Evolutionary conservation across 768 basidiomycete species (phyloP).

Genomic region (Hypholoma fasciculare): DNA sequence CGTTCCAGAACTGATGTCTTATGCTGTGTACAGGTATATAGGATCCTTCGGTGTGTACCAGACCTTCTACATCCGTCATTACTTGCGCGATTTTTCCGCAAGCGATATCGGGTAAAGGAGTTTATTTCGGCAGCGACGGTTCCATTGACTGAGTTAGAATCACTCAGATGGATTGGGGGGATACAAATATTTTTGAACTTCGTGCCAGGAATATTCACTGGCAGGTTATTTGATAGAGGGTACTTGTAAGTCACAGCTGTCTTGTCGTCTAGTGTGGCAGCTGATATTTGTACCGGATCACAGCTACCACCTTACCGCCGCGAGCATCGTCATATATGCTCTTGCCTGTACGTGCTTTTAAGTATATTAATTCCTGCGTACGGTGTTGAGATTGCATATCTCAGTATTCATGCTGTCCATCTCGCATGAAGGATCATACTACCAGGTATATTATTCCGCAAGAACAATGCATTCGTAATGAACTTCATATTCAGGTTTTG

Average conservation of each 20-base stretch:
- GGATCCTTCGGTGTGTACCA: conserved; percentile 26
- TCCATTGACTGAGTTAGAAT: too few relatives aligned
- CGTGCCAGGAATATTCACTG: conserved; percentile 43
- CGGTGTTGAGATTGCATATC: neutral
- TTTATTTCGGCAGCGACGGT: neutral
- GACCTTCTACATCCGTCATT: conserved; percentile 25
- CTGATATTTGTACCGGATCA: neutral
- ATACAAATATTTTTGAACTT: conserved; percentile 52
- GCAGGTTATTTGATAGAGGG: conserved; percentile 22
- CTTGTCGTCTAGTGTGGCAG: neutral
- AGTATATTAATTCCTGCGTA: too few relatives aligned
- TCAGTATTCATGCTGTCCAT: conserved; percentile 36
- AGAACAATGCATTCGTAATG: neutral
- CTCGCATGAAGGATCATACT: conserved; percentile 31
- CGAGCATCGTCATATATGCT: neutral
- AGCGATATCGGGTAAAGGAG: conserved; percentile 23
- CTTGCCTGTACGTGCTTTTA: neutral
- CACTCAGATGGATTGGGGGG: conserved; percentile 37
- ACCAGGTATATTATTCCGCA: conserved; percentile 24
- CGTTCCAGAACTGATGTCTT: too few relatives aligned
- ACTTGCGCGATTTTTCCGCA: conserved; percentile 17
- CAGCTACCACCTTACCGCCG: conserved; percentile 2
- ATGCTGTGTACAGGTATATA: conserved; percentile 15
- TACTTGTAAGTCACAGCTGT: conserved; percentile 3
- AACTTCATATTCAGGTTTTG: conserved; percentile 36